These are phyloP conservation scores for Ogataea polymorpha DNA, from an alignment of 805 yeast genomes.

Conservation along the genomic window DNA sequence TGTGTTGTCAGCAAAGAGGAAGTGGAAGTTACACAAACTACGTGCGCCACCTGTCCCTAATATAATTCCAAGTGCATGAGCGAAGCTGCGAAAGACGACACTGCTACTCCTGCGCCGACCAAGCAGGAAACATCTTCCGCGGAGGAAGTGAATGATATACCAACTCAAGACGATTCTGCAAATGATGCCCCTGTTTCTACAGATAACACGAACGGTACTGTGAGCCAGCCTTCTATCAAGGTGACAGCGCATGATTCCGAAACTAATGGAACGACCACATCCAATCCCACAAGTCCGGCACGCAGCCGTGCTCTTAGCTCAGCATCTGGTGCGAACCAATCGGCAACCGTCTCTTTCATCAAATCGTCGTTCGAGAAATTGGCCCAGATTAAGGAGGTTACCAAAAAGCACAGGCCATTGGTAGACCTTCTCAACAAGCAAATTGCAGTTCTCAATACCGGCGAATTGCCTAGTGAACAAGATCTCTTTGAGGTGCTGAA, in stretches of 20 bases:
- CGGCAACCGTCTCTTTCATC: slow-evolving; percentile 33
- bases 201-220: neutral
- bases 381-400: slow-evolving; percentile 30
- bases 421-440: slow-evolving; percentile 39
- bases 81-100: slow-evolving; percentile 6
- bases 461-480: slow-evolving; percentile 41
- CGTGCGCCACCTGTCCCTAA: no score
- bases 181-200: no score
- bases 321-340: slow-evolving; percentile 19
- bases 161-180: no score
- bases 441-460: slow-evolving; percentile 39
- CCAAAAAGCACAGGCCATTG: slow-evolving; percentile 43
- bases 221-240: neutral
- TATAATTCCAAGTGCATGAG: slow-evolving; percentile 1
- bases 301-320: slow-evolving; percentile 11
- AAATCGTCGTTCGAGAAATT: slow-evolving; percentile 33
- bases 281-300: slow-evolving; percentile 5
- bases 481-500: slow-evolving; percentile 78
- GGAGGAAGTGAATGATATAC: neutral
- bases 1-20: slow-evolving; percentile 7
- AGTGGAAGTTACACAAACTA: no score
- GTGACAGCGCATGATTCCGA: neutral
- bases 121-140: neutral
- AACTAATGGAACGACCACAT: slow-evolving; percentile 2
- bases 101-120: slow-evolving; percentile 8